Evolutionary conservation across 306 rosid species (phyloP).

Genomic region (Rosa rugosa): DNA sequence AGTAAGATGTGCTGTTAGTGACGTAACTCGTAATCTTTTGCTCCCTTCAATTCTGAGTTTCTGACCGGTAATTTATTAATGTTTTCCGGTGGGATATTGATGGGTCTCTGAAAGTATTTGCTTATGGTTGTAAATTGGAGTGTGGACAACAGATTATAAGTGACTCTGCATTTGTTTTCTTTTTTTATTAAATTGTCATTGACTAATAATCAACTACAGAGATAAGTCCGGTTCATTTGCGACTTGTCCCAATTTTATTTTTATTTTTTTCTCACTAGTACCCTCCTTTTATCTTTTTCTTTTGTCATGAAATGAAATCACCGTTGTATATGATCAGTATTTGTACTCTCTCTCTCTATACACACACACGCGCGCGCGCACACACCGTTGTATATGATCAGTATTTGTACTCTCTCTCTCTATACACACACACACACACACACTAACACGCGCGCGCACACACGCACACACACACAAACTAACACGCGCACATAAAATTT

Average conservation of each 20-base stretch:
- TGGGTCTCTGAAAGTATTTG: background rate
- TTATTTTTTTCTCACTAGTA: background rate
- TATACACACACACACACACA: no score
- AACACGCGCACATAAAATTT: no score
- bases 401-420: no score
- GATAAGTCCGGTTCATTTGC: background rate
- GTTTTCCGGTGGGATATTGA: slow-evolving; percentile 5
- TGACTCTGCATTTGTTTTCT: background rate
- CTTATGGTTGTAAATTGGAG: slow-evolving; percentile 17
- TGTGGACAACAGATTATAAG: background rate
- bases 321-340: no score
- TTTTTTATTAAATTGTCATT: background rate
- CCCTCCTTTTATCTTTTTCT: no score
- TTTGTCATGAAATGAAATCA: no score
- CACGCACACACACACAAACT: no score
- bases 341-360: no score
- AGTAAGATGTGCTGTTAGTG: background rate
- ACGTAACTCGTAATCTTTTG: background rate
- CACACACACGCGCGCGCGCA: accelerated
- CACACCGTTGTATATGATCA: no score
- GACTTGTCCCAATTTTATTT: background rate
- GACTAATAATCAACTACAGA: background rate
- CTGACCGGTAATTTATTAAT: slow-evolving; percentile 1
- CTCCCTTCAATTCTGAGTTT: background rate
- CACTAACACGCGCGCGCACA: no score